These are phyloP conservation scores for Fusarium gaditjirri DNA, from an alignment of 2,329 filamentous ascomycete species.

Conservation along the genomic window DNA sequence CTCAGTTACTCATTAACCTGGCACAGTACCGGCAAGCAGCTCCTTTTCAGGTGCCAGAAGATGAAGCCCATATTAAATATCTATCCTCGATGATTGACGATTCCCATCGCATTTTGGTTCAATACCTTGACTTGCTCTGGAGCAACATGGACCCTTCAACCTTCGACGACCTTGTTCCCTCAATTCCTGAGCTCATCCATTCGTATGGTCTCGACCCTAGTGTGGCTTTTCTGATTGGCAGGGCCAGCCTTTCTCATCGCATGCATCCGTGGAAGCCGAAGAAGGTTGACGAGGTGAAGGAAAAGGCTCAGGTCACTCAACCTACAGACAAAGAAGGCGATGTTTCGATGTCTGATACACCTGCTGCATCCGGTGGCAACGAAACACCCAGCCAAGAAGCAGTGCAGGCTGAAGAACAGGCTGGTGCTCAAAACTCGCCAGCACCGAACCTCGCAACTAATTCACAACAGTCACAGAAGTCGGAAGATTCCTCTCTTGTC, in stretches of 20 bases:
- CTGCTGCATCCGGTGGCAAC: slow-evolving; percentile 41
- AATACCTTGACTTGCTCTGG: slow-evolving; percentile 90
- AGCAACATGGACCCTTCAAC: slow-evolving; percentile 79
- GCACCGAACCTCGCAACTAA: slow-evolving; percentile 40
- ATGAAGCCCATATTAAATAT: slow-evolving; percentile 85
- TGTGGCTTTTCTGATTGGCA: slow-evolving; percentile 85
- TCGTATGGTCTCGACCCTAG: slow-evolving; percentile 83
- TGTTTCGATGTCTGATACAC: slow-evolving; percentile 59
- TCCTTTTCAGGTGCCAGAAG: slow-evolving; percentile 77
- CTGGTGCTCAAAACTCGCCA: slow-evolving; percentile 36
- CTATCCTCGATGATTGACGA: slow-evolving; percentile 90
- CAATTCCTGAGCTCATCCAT: slow-evolving; percentile 76
- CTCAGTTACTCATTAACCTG: slow-evolving; percentile 87
- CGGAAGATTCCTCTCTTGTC: slow-evolving; percentile 49
- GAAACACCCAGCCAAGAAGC: slow-evolving; percentile 44
- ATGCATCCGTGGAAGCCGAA: slow-evolving; percentile 60
- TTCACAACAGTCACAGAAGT: slow-evolving; percentile 44
- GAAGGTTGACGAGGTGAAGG: slow-evolving; percentile 46
- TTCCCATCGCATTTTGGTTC: slow-evolving; percentile 83
- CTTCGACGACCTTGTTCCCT: slow-evolving; percentile 83
- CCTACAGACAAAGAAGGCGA: slow-evolving; percentile 67
- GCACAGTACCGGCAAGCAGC: slow-evolving; percentile 92
- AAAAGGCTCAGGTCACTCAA: slow-evolving; percentile 43
- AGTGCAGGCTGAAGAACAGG: slow-evolving; percentile 48
- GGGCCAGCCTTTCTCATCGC: slow-evolving; percentile 76